phyloP scores from a whole-genome alignment of 1,139 yeast genomes.

The Diutina neorugosa region DNA sequence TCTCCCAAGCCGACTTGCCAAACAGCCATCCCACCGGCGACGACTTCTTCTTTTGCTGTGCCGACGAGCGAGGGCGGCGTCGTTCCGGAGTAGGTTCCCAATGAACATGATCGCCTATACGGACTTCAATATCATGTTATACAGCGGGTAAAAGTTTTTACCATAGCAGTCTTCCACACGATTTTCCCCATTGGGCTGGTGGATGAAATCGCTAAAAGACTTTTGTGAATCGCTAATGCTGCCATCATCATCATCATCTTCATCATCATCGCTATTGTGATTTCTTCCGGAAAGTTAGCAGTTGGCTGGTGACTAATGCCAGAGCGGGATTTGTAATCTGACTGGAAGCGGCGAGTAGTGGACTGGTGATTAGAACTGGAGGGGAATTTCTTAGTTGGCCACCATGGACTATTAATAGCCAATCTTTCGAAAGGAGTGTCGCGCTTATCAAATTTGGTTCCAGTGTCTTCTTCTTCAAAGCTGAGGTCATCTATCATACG shows the following conservation, averaged over 20 bases:
- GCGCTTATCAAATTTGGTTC: background rate
- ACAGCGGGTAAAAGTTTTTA: background rate
- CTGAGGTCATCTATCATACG: background rate
- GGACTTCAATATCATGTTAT: background rate
- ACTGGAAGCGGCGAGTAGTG: no score
- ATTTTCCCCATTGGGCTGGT: background rate
- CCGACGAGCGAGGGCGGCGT: background rate
- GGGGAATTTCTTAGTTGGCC: no score
- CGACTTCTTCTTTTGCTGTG: background rate
- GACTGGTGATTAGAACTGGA: no score
- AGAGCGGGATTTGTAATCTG: no score
- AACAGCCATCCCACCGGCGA: background rate
- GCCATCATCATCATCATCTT: background rate
- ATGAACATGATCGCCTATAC: background rate
- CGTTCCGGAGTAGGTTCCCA: background rate
- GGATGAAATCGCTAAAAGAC: background rate
- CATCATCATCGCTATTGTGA: no score
- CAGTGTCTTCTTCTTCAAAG: background rate
- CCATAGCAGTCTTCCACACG: background rate
- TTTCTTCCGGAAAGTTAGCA: no score
- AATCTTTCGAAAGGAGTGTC: background rate
- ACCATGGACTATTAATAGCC: no score
- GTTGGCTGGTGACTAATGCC: no score
- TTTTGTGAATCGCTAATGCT: background rate
- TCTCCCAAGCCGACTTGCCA: background rate